Evolutionary conservation across 768 basidiomycete species (phyloP), one percentile per base, ranked within the genome.

Genomic region (Boletus speciosus): DNA sequence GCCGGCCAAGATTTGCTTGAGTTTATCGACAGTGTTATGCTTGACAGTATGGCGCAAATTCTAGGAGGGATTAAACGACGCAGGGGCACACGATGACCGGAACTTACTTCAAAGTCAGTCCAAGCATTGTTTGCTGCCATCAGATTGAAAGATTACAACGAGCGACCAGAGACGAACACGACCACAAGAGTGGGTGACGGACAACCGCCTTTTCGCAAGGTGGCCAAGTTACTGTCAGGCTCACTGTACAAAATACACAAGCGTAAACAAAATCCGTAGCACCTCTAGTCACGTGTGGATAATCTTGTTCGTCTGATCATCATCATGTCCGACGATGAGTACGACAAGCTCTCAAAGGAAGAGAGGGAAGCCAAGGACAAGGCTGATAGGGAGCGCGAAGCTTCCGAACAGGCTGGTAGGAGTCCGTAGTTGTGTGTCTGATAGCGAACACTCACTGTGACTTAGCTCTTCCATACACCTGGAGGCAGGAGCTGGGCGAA

Each of bases 401-500:
- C 72, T 59, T 77, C 71, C 42, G 95, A 97, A 71, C 95, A 97
- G 73, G 89, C 85, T 57, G 86, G 94, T 95, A 74, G 59, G 83
- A 61, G 43, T 31, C 57, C 55, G 47, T 59, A 59, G 61, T 21
- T 49, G 61, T 51, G 52, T 53, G 51, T 55, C 63, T 61, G 57
- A 66, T 58, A 57, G 52, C 43, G 52, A 37, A 51, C 31, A 52
- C 37, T 49, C 32, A 48, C n/a, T 35, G 49, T 51, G 62, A 43
- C 50, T 2, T 43, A 93, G 92, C 84, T 16, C 76, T 99, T 57
- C 97, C 97, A 6, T 98, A 96, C 71, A 75, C 71, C 51, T 99
- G 97, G 97, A 85, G 73, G 44, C 97, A 99, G 67, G 85, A 93
- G 62, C 78, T 99, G 7, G 83, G 82, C 14, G 93, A 97, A 50